These are phyloP conservation scores for Citrullus amarus DNA, from an alignment of 306 rosid genomes.

Conservation along the genomic window DNA sequence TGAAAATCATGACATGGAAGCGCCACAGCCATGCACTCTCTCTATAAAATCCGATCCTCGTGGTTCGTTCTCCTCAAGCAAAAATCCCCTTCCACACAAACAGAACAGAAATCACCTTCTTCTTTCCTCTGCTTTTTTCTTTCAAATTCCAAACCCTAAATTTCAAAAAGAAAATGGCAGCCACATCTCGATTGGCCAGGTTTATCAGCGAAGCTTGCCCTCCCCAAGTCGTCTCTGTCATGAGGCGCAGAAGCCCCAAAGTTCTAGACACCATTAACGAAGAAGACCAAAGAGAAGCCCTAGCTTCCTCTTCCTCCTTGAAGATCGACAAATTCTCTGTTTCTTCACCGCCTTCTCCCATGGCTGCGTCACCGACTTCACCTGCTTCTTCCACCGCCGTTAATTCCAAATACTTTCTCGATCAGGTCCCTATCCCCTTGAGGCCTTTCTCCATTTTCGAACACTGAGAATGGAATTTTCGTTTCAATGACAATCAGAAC, in stretches of 20 bases:
- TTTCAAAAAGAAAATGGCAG: neutral
- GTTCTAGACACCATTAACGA: slow-evolving; percentile 12
- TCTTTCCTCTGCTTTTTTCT: neutral
- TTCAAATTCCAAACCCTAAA: neutral
- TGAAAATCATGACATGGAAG: neutral
- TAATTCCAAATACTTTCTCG: neutral
- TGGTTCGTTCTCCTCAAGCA: neutral
- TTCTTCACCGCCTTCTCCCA: neutral
- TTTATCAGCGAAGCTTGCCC: slow-evolving; percentile 8
- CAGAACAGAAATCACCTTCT: neutral
- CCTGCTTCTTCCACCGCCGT: neutral
- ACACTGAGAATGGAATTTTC: neutral
- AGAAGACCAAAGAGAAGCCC: slow-evolving; percentile 6
- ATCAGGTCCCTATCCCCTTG: neutral
- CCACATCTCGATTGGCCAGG: slow-evolving; percentile 6
- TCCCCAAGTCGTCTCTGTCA: slow-evolving; percentile 3
- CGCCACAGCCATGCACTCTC: neutral
- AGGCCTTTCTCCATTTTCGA: neutral
- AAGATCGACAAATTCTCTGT: neutral
- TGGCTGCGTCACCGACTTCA: neutral
- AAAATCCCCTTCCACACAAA: neutral
- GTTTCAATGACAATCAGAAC: neutral
- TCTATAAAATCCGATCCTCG: neutral
- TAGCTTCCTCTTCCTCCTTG: neutral
- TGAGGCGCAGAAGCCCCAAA: slow-evolving; percentile 8